Evolutionary conservation across 306 rosid species (phyloP).

Genomic region (Styphnolobium japonicum): DNA sequence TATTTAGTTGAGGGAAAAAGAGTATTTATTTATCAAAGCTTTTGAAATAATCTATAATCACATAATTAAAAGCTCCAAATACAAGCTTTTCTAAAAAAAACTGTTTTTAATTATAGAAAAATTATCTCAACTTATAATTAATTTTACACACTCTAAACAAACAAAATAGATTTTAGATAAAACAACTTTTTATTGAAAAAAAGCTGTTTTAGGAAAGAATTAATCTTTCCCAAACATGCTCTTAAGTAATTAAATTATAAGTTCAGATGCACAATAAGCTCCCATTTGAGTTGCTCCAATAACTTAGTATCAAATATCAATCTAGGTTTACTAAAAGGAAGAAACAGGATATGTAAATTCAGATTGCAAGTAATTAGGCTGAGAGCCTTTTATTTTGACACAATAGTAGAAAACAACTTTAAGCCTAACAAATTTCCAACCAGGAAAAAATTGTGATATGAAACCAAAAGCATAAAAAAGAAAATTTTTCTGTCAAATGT

Average conservation of each 20-base stretch:
- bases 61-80: too few relatives aligned
- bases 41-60: too few relatives aligned
- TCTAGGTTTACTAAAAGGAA: not conserved
- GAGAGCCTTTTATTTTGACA: not conserved
- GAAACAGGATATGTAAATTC: not conserved
- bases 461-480: not conserved
- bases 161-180: too few relatives aligned
- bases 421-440: conserved; percentile 7
- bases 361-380: not conserved
- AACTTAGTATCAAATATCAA: not conserved
- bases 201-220: too few relatives aligned
- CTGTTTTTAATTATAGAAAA: too few relatives aligned
- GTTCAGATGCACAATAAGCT: not conserved
- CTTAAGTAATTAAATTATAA: not conserved
- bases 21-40: too few relatives aligned
- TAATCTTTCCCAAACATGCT: too few relatives aligned
- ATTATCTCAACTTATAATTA: too few relatives aligned
- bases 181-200: too few relatives aligned
- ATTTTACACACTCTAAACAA: too few relatives aligned
- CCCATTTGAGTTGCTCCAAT: not conserved
- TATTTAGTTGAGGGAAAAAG: too few relatives aligned
- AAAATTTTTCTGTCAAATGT: not conserved
- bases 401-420: conserved; percentile 2
- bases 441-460: not conserved
- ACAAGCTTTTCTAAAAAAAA: too few relatives aligned